phyloP scores from a whole-genome alignment of 2,329 filamentous ascomycete genomes.

The Tympanopsis confertula region DNA sequence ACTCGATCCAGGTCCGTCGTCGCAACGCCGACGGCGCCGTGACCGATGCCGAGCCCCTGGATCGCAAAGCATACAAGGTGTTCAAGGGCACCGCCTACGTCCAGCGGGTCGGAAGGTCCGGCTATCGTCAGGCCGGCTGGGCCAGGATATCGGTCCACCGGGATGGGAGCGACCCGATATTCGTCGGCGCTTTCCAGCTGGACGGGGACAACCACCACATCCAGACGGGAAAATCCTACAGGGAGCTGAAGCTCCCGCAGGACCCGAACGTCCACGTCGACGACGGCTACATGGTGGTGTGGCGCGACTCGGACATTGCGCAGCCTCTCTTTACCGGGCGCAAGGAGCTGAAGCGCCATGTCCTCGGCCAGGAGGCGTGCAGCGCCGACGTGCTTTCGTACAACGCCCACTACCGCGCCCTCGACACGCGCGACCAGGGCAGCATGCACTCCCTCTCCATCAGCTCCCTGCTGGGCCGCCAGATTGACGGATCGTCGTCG shows the following conservation, averaged over 20 bases:
- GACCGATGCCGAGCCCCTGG: conserved; percentile 52
- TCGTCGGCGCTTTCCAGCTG: conserved; percentile 80
- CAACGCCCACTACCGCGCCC: conserved; percentile 65
- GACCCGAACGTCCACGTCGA: conserved; percentile 54
- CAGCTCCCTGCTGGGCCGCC: conserved; percentile 58
- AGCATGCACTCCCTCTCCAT: conserved; percentile 35
- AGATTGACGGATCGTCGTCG: conserved; percentile 55
- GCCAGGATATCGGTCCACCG: conserved; percentile 66
- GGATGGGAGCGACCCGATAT: conserved; percentile 70
- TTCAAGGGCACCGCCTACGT: conserved; percentile 73
- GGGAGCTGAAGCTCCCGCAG: conserved; percentile 54
- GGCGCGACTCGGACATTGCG: conserved; percentile 77
- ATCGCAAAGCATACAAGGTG: conserved; percentile 66
- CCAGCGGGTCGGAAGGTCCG: conserved; percentile 40
- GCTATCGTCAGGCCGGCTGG: conserved; percentile 78
- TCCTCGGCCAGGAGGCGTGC: conserved; percentile 41
- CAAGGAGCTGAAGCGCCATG: conserved; percentile 53
- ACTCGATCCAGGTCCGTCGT: conserved; percentile 64
- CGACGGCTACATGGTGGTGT: conserved; percentile 78
- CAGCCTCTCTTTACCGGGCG: conserved; percentile 25
- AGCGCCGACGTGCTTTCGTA: conserved; percentile 66
- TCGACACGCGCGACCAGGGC: conserved; percentile 45
- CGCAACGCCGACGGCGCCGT: conserved; percentile 62
- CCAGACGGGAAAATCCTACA: conserved; percentile 64
- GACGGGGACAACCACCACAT: conserved; percentile 78